These are phyloP conservation scores for Suillus subalutaceus DNA, from an alignment of 768 basidiomycete species.

Conservation along the genomic window DNA sequence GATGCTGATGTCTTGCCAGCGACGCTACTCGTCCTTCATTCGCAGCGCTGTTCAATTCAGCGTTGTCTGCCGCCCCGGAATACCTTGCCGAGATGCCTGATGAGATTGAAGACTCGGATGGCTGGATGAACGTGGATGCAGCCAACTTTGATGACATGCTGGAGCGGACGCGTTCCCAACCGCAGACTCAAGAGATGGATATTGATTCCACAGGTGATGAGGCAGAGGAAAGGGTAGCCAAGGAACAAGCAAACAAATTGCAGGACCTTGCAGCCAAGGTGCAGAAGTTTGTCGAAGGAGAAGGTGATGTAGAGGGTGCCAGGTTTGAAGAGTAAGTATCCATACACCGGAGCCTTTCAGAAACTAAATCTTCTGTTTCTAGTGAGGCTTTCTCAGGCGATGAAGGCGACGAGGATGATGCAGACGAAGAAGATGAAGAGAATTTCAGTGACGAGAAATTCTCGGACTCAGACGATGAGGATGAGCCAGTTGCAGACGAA, in stretches of 20 bases:
- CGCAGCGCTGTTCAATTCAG: slow-evolving; percentile 67
- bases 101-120: slow-evolving; percentile 70
- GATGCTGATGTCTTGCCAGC: slow-evolving; percentile 32
- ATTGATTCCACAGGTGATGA: slow-evolving; percentile 39
- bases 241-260: slow-evolving; percentile 69
- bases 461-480: slow-evolving; percentile 47
- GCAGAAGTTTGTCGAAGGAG: slow-evolving; percentile 85
- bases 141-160: slow-evolving; percentile 78
- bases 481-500: slow-evolving; percentile 27
- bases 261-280: slow-evolving; percentile 83
- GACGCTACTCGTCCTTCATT: slow-evolving; percentile 74
- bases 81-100: slow-evolving; percentile 17
- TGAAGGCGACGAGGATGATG: slow-evolving; percentile 49
- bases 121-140: slow-evolving; percentile 84
- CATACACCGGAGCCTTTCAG: slow-evolving; percentile 7
- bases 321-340: slow-evolving; percentile 82
- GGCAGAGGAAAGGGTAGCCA: slow-evolving; percentile 50
- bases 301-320: slow-evolving; percentile 90
- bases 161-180: slow-evolving; percentile 39
- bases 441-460: slow-evolving; percentile 44
- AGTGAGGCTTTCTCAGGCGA: slow-evolving; percentile 75
- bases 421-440: slow-evolving; percentile 39
- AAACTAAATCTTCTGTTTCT: slow-evolving; percentile 12
- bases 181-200: slow-evolving; percentile 49
- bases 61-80: slow-evolving; percentile 49